Conservation (phyloP, 352 stramenopile genomes). For the Globisporangium nagaii region DNA sequence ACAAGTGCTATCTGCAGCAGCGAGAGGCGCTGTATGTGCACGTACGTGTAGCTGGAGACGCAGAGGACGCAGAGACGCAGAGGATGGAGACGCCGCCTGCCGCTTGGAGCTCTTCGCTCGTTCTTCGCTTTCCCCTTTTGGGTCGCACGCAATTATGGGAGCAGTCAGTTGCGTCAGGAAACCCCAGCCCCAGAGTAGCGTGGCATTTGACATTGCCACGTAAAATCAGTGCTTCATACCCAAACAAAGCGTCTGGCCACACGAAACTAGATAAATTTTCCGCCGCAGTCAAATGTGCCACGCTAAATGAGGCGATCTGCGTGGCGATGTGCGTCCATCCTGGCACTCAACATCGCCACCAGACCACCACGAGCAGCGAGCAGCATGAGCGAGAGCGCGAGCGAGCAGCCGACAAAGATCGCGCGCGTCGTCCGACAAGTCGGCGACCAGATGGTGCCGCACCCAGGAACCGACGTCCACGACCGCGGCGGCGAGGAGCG, state of each 20-base stretch:
- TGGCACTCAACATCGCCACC: background rate
- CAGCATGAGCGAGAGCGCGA: constrained; percentile 4
- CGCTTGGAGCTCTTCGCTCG: background rate
- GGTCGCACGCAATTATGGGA: background rate
- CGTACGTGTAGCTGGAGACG: background rate
- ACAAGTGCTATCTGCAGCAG: too few relatives aligned
- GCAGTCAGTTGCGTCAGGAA: background rate
- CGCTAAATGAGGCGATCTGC: background rate
- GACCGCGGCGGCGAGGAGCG: constrained; percentile 17
- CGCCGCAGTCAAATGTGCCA: background rate
- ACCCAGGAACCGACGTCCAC: background rate
- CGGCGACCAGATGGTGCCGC: background rate
- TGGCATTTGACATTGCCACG: background rate
- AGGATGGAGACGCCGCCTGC: too few relatives aligned
- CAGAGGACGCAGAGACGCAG: background rate
- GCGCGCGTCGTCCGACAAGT: background rate
- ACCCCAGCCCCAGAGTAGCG: background rate
- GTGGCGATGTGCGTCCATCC: background rate
- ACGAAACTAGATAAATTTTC: background rate
- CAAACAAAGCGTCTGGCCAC: background rate
- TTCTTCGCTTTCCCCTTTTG: background rate
- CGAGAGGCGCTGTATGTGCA: background rate
- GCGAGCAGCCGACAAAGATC: background rate
- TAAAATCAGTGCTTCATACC: background rate
- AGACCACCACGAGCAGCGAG: background rate